phyloP scores from a whole-genome alignment of 495 filamentous ascomycete species.

The Daldinia vernicosa region DNA sequence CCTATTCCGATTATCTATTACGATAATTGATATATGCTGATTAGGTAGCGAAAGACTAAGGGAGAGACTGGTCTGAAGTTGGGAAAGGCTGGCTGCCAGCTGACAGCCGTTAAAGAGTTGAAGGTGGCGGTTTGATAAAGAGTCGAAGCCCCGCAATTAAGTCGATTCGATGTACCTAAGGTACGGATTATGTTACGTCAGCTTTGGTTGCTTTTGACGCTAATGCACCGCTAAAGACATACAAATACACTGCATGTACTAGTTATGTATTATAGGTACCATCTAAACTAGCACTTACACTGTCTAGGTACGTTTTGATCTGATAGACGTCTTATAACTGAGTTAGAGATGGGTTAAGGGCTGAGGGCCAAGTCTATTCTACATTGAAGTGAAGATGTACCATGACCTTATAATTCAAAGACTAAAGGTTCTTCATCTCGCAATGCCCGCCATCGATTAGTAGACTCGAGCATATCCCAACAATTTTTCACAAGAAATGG shows the following conservation, averaged over 20 bases:
- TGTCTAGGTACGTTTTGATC: background rate
- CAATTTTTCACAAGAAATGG: slow-evolving; percentile 54
- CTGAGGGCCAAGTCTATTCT: background rate
- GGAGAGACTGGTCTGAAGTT: slow-evolving; percentile 19
- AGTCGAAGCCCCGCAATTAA: background rate
- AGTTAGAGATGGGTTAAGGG: background rate
- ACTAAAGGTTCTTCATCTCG: slow-evolving; percentile 48
- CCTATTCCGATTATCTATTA: background rate
- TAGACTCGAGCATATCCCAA: slow-evolving; percentile 49
- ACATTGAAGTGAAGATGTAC: background rate
- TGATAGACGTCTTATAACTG: background rate
- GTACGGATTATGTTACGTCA: slow-evolving; percentile 24
- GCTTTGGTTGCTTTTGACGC: background rate
- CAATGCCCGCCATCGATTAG: slow-evolving; percentile 54
- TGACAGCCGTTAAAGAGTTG: slow-evolving; percentile 26
- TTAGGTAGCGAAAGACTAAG: slow-evolving; percentile 1
- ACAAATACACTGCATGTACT: background rate
- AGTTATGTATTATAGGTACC: background rate
- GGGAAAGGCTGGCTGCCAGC: slow-evolving; percentile 36
- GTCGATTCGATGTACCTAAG: too few species aligned
- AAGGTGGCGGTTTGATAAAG: slow-evolving; percentile 1
- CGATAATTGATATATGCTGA: background rate
- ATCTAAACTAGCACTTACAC: background rate
- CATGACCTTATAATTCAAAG: slow-evolving; percentile 14
- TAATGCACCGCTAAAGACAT: background rate